Conservation (phyloP, 441 rosid species). For the Macaranga tanarius region DNA sequence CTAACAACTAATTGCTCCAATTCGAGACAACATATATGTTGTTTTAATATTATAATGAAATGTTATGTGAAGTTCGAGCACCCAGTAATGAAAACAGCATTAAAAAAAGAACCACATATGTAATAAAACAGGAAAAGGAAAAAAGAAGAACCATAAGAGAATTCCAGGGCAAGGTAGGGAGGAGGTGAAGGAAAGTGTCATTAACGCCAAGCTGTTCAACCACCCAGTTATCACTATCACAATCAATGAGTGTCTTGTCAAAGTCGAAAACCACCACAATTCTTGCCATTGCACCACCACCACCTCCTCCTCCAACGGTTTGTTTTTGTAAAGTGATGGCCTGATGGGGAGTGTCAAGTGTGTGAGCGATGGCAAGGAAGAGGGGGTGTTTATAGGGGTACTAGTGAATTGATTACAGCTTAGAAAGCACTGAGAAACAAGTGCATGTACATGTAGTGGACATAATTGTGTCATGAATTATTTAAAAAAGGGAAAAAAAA, state of each 20-base stretch:
- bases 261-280: conserved; percentile 36
- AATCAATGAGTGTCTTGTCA: conserved; percentile 39
- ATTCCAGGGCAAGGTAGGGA: conserved; percentile 35
- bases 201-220: conserved; percentile 28
- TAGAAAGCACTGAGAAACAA: conserved; percentile 13
- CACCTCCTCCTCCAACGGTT: neutral
- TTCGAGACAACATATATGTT: too few species aligned
- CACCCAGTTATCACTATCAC: conserved; percentile 37
- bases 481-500: neutral
- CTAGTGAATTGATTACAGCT: conserved; percentile 1
- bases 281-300: conserved; percentile 10
- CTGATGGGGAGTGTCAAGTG: neutral
- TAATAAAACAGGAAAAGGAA: neutral
- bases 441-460: conserved; percentile 7
- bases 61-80: too few species aligned
- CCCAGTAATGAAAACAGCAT: too few species aligned
- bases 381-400: neutral
- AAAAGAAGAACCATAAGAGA: conserved; percentile 28
- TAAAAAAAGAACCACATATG: neutral
- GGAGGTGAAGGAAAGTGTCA: conserved; percentile 26
- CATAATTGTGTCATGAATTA: neutral
- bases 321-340: neutral
- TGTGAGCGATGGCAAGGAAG: too few species aligned
- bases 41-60: too few species aligned
- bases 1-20: too few species aligned